Base-by-base conservation (phyloP, 768 basidiomycete genomes). In the Gymnopilus dilepis region DNA sequence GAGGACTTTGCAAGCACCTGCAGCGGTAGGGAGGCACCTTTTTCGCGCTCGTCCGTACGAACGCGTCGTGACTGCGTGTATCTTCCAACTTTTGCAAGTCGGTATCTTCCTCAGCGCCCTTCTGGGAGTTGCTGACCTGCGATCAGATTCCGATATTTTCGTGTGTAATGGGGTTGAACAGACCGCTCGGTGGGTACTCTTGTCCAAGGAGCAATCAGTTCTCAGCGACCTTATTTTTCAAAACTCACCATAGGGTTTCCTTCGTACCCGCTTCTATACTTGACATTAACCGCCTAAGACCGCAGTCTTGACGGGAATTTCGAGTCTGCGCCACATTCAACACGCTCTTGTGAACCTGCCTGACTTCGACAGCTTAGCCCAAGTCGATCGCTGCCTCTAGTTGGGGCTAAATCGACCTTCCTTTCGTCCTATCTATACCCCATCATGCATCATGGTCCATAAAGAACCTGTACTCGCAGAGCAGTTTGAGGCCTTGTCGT, bases 1-100 rank as follows among this genome's bases (percentile, higher is more conserved):
- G 55, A 42, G 30, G 40, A 26, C 45, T 30, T 26, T 13, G 22
- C 40, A 41, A 41, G 17, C 15, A 17, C 17, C 15, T 6, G 8
- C 6, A n/a, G 19, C 15, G 6, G 24, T 50, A 31, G 26, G 8
- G 28, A n/a, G 15, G 42, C 13, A n/a, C 42, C 3, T 9, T 31
- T 22, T 11, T 12, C 30, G 19, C 26, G 24, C 12, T 31, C 8
- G 42, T 42, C 41, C n/a, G 22, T 17, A 56, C n/a, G 55, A 41
- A 56, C 55, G 55, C 56, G 56, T 56, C 56, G 28, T 56, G 56
- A 19, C 24, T 17, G 2, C 37, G 42, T 17, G 54, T 24, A 15
- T 37, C 31, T 30, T 13, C 26, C 11, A 42, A 1, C 26, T 38
- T n/a, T 48, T 48, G 47, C 28, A 28, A 50, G 31, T 28, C 28